Base-by-base conservation (phyloP, 306 rosid species). In the Arachis hypogaea region DNA sequence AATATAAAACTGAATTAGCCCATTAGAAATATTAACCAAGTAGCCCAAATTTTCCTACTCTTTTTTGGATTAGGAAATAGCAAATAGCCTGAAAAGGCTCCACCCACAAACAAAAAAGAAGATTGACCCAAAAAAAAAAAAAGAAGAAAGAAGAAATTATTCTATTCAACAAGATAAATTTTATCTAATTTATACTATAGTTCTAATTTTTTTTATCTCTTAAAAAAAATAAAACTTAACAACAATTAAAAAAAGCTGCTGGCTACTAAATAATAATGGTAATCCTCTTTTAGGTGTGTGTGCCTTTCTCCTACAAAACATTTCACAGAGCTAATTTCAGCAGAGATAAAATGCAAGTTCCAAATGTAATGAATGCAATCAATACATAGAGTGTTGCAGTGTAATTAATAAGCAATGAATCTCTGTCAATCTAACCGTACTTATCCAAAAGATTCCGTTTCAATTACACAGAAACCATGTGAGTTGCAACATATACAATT, bases 361-460 rank as follows among this genome's bases (percentile, higher is more conserved):
- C 42, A 18, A 69, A 14, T 6, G 41, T 60, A 62, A 40, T 5
- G 46, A 43, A 43, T 22, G 28, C 28, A 22, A 22, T 22, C 28
- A 33, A 33, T 4, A 33, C 4, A 33, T 33, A 33, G 38, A 33
- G 38, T 33, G 38, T 33, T 33, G 49, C 8, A 45, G 70, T 10
- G 63, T 40, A 42, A 73, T 41, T 12, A 63, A 73, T 18, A 68
- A 74, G 12, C 8, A 36, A 10, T 30, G 52, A 55, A 56, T 4
- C 7, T 66, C 7, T 45, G 11, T 30, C 11, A 11, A 46, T 4
- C 51, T 46, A 4, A 46, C 66, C 18, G 9, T 78, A 46, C 60
- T 63, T 64, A 71, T 64, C 63, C 61, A 41, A 51, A n/a, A 55
- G 72, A 78, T 55, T 52, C 60, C 60, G n/a, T 47, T 62, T 22